These are phyloP conservation scores for Russula vinacea DNA, from an alignment of 768 basidiomycete species.

Conservation along the genomic window DNA sequence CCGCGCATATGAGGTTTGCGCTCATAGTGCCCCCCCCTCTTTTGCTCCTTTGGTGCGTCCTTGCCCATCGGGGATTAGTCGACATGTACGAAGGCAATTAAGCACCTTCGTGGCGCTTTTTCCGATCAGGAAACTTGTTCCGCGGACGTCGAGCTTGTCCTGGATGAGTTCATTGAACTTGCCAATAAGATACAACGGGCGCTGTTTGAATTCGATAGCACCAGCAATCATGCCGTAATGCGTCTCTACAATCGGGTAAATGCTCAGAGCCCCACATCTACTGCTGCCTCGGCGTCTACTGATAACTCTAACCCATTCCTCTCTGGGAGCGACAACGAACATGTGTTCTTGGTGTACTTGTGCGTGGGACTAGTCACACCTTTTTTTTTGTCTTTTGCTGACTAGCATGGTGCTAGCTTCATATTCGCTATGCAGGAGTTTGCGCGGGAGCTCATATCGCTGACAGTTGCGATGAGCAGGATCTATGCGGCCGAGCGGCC, in stretches of 20 bases:
- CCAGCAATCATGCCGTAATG: conserved; percentile 79
- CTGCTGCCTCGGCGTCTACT: conserved; percentile 29
- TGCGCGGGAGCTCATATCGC: conserved; percentile 71
- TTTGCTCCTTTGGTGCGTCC: not conserved
- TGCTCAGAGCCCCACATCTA: conserved; percentile 30
- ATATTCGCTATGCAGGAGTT: conserved; percentile 97
- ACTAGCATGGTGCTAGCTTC: conserved; percentile 53
- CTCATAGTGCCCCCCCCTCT: not conserved
- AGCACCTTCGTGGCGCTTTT: conserved; percentile 64
- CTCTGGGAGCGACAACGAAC: conserved; percentile 62
- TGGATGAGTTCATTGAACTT: conserved; percentile 62
- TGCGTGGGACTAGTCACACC: conserved; percentile 43
- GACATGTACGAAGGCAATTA: conserved; percentile 57
- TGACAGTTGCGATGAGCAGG: conserved; percentile 80
- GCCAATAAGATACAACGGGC: conserved; percentile 66
- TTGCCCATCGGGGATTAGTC: conserved; percentile 41
- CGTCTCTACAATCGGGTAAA: conserved; percentile 64
- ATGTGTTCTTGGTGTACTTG: conserved; percentile 90
- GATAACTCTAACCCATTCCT: conserved; percentile 40
- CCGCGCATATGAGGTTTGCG: not conserved
- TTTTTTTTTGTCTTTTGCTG: not conserved
- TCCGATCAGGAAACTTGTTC: conserved; percentile 41
- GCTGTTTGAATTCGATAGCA: conserved; percentile 71
- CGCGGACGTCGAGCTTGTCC: conserved; percentile 41
- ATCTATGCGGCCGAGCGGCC: conserved; percentile 68